Base-by-base conservation (phyloP, 1,139 yeast species). In the Geotrichum cucujoidarum region DNA sequence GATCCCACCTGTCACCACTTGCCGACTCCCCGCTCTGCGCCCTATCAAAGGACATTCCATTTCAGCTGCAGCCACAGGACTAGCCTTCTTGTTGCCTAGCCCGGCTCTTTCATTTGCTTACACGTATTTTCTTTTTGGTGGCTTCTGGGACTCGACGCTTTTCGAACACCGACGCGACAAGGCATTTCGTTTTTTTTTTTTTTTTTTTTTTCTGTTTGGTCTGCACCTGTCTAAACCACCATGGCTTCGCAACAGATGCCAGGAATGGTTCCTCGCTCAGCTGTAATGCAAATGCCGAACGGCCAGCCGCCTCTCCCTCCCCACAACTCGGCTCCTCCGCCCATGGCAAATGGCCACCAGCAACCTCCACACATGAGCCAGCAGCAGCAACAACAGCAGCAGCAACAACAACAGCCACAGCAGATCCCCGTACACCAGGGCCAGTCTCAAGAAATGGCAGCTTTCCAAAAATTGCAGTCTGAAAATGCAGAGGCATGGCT, bases 401-500 rank as follows among this genome's bases (percentile, higher is more conserved):
- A 34, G 24, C 54, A 40, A 34, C 51, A 43, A 43, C 58, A 39
- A 22, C 57, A 48, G 48, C 59, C 51, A 27, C 53, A 29, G 37
- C 52, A 29, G 24, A 52, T 45, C 24, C 56, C 48, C n/a, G 57
- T 53, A 39, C 57, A 52, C 31, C 60, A 56, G 40, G 48, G 56
- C 27, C 68, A 61, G 42, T 68, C 68, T 21, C 53, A 50, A 29
- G 55, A 43, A n/a, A 32, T 53, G 22, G 67, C 79, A 35, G 87
- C 83, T 57, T 82, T 60, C 38, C 68, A 63, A 47, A 68, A 70
- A 51, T 61, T 70, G 21, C 71, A 70, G 49, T 57, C 63, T 36
- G 61, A 90, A 47, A 87, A 92, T 29, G 85, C 90, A 2, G 94
- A 89, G 50, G 86, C 96, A 6, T 92, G 97, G 97, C 72, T 88